Evolutionary conservation across 768 basidiomycete genomes (phyloP), one percentile per base, ranked within the genome.

Genomic region (Trametes meyenii): DNA sequence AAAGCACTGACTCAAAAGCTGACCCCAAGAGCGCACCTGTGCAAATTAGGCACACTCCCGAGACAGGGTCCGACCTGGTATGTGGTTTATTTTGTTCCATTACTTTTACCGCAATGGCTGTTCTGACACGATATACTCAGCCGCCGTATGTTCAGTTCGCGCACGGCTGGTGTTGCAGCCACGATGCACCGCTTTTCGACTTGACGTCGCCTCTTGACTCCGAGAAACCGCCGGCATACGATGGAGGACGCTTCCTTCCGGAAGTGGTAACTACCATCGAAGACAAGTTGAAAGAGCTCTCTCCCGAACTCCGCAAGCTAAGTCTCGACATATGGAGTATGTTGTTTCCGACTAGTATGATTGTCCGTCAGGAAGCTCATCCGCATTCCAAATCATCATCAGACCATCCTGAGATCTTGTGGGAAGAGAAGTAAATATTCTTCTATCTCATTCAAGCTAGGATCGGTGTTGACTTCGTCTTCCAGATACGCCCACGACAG

Each of bases 301-400:
- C 79, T 55, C 63, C 77, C 6, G 73, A 82, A 52, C 77, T 94
- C 42, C 83, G 89, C 24, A 71, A 81, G 23, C 74, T 94, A 42
- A 92, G 90, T 69, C 70, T 90, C 63, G 76, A 83, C 29, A 90
- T 94, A 38, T 90, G 91, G 68, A 81, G 91, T 92, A 69, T 62
- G 82, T 61, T 38, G 45, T 21, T 10, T 39, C 23, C 26, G 8
- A 21, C 16, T 51, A 21, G 19, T 40, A 38, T 13, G 29, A 33
- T 33, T 33, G 29, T 33, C 8, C 29, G 8, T 8, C 3, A 3
- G 3, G 29, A 33, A 33, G 29, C 29, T 33, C 29, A 33, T 33
- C 50, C 53, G 46, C 45, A 55, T 53, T 50, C 6, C 3, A n/a
- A 19, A 14, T 50, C 16, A 33, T 33, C 29, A 33, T 33, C 58